Percentiles rank a stretch among this genome's conserved stretches.
Conservation (phyloP, 805 yeast genomes). For the Schwanniomyces polymorphus region DNA sequence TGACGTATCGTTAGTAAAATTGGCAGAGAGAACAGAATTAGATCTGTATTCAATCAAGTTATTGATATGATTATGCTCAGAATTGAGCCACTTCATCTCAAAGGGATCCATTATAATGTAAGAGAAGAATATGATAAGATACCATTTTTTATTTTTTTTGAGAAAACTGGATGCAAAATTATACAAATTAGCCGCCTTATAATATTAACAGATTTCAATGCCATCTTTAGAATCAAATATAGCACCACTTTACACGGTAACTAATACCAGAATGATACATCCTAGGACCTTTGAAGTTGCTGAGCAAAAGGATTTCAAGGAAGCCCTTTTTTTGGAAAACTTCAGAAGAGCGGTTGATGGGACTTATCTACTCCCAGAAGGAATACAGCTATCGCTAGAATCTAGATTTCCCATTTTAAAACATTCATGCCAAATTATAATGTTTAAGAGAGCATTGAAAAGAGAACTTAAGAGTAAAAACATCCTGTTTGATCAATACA, state of each 20-base stretch:
- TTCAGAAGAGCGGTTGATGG: background rate
- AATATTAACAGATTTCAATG: background rate
- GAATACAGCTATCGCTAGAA: background rate
- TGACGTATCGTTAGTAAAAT: constrained; percentile 6
- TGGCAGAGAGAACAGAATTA: background rate
- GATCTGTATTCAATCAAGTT: constrained; percentile 4
- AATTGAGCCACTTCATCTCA: constrained; percentile 1
- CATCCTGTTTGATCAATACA: constrained; percentile 10
- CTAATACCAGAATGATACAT: background rate
- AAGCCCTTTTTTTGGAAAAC: background rate
- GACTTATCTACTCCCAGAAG: background rate
- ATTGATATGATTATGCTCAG: background rate
- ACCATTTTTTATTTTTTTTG: background rate
- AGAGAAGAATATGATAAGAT: too few species aligned
- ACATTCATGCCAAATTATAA: constrained; percentile 1
- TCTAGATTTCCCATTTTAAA: constrained; percentile 1
- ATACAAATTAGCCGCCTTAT: background rate
- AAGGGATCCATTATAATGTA: constrained; percentile 3
- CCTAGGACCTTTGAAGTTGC: background rate
- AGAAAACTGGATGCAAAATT: background rate
- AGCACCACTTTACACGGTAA: background rate
- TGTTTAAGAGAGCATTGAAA: constrained; percentile 8
- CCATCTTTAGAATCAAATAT: background rate
- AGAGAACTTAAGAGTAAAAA: constrained; percentile 1
- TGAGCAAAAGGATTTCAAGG: background rate